Percentiles rank a stretch among this genome's conserved stretches.
Evolutionary conservation across 2,329 filamentous ascomycete species (phyloP).

Genomic region (Tolypocladium guangdongense): DNA sequence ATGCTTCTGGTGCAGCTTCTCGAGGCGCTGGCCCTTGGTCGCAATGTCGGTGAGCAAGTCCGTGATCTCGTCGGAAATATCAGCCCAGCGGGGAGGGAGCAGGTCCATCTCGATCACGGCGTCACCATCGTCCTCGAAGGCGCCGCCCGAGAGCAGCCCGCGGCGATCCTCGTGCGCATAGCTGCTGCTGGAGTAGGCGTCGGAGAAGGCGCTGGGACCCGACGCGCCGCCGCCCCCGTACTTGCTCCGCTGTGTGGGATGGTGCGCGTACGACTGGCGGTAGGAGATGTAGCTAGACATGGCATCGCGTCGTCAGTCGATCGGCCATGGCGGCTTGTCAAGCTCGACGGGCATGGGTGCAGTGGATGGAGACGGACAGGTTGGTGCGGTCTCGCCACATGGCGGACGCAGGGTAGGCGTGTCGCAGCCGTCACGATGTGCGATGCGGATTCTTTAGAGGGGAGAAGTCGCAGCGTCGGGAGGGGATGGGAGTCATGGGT

Average conservation of each 20-base stretch:
- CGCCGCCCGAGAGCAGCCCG: conserved; percentile 71
- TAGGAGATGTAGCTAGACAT: conserved; percentile 83
- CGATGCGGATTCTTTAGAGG: not conserved
- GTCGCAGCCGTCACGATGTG: conserved; percentile 13
- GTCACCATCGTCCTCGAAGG: conserved; percentile 79
- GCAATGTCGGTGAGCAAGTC: conserved; percentile 73
- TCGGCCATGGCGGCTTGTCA: not conserved
- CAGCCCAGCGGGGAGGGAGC: conserved; percentile 88
- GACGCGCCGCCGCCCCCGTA: conserved; percentile 39
- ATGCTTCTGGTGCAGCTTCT: conserved; percentile 93
- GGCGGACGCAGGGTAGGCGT: conserved; percentile 40
- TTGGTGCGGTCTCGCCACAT: conserved; percentile 99
- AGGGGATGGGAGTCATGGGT: conserved; percentile 6
- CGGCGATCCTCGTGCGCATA: conserved; percentile 45
- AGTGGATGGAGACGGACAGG: conserved; percentile 50
- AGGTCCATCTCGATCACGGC: conserved; percentile 97
- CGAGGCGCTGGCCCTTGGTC: conserved; percentile 71
- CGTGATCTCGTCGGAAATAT: conserved; percentile 86
- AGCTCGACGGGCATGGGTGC: not conserved
- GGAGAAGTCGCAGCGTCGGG: conserved; percentile 2
- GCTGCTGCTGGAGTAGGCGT: conserved; percentile 41
- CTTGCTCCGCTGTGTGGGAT: conserved; percentile 75
- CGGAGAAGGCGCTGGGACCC: conserved; percentile 45
- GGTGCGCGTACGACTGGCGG: conserved; percentile 94
- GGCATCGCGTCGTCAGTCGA: not conserved